Evolutionary conservation across 2,329 filamentous ascomycete genomes (phyloP).

Genomic region (Fusarium pilosicola): DNA sequence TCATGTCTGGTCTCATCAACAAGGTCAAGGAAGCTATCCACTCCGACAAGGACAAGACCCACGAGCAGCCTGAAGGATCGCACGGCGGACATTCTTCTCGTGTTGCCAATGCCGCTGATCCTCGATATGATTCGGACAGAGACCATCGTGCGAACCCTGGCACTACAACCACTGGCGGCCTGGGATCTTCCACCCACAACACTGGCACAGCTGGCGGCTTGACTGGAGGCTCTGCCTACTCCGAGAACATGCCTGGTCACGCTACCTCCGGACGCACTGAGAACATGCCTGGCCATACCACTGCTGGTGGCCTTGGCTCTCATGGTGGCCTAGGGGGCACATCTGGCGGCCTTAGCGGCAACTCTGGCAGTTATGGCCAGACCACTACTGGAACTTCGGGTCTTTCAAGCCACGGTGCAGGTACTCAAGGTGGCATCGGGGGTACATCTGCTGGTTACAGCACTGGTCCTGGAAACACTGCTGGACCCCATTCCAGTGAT

Average conservation of each 20-base stretch:
- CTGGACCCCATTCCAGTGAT: not conserved
- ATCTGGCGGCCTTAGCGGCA: too few species aligned
- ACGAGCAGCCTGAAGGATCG: conserved; percentile 34
- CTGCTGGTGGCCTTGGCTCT: too few species aligned
- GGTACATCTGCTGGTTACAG: not conserved
- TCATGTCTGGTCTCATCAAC: conserved; percentile 67
- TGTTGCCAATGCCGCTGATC: conserved; percentile 58
- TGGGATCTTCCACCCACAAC: not conserved
- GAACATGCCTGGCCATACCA: not conserved
- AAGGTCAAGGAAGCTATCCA: conserved; percentile 68
- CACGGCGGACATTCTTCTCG: conserved; percentile 5
- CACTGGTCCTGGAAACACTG: not conserved
- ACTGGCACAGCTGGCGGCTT: conserved; percentile 18
- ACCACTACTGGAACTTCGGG: conserved; percentile 27
- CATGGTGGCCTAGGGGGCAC: too few species aligned
- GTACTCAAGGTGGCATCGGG: conserved; percentile 7
- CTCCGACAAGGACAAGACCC: conserved; percentile 57
- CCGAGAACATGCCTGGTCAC: not conserved
- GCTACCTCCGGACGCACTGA: not conserved
- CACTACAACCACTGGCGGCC: conserved; percentile 45
- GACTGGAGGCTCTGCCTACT: not conserved
- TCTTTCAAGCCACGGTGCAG: conserved; percentile 19
- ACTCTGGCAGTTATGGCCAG: not conserved
- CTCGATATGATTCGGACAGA: conserved; percentile 64
- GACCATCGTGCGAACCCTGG: conserved; percentile 49